Evolutionary conservation across 306 rosid genomes (phyloP).

Genomic region (Fragaria ananassa): DNA sequence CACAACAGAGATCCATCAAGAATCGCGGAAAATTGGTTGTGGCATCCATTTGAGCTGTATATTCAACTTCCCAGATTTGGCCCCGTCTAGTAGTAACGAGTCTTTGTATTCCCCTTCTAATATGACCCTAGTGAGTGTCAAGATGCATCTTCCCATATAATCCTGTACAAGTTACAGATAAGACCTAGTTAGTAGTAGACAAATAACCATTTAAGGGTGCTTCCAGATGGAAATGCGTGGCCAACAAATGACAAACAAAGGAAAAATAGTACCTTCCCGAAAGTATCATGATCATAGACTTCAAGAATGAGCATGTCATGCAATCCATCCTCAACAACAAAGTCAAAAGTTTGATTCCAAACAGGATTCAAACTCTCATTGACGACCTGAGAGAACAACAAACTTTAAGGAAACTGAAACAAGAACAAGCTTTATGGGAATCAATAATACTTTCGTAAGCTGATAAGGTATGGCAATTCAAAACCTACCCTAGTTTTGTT

Average conservation of each 20-base stretch:
- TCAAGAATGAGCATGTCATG: conserved; percentile 92
- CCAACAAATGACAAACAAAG: conserved; percentile 4
- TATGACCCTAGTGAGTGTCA: conserved; percentile 84
- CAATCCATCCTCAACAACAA: conserved; percentile 92
- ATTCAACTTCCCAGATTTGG: conserved; percentile 77
- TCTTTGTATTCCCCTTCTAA: conserved; percentile 87
- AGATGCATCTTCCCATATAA: conserved; percentile 85
- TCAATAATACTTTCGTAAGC: background rate
- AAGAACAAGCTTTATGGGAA: background rate
- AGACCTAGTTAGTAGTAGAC: conserved; percentile 7
- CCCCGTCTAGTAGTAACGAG: conserved; percentile 64
- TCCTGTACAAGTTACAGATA: conserved; percentile 44
- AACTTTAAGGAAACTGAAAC: conserved; percentile 7
- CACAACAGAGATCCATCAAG: conserved; percentile 30
- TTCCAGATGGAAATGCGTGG: background rate
- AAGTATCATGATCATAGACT: conserved; percentile 94
- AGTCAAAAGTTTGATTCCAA: conserved; percentile 98
- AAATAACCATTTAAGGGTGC: background rate
- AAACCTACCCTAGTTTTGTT: conserved; percentile 81
- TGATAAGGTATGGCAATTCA: conserved; percentile 10
- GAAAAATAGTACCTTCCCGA: conserved; percentile 69
- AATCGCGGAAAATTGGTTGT: conserved; percentile 79
- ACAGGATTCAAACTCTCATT: conserved; percentile 86
- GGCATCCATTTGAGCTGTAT: conserved; percentile 92
- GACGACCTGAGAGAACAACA: conserved; percentile 62